Evolutionary conservation across 441 rosid species (phyloP).

Genomic region (Croton laevigatus): DNA sequence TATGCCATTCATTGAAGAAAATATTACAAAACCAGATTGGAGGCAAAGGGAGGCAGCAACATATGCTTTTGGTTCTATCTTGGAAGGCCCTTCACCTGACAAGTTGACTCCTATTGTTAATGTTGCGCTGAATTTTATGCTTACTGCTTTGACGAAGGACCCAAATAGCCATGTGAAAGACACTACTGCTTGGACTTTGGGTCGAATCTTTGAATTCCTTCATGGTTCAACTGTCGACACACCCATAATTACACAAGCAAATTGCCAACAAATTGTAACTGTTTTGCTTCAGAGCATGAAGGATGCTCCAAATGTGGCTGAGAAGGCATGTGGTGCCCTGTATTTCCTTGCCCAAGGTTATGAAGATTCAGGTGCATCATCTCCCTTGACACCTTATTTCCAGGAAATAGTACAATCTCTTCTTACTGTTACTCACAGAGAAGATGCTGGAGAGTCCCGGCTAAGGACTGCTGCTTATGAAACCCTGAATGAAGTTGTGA

Average conservation of each 20-base stretch:
- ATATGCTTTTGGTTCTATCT: slow-evolving; percentile 58
- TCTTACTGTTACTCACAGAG: slow-evolving; percentile 41
- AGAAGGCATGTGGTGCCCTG: slow-evolving; percentile 73
- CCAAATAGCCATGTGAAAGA: slow-evolving; percentile 73
- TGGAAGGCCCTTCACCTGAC: slow-evolving; percentile 57
- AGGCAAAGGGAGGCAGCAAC: slow-evolving; percentile 73
- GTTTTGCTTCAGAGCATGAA: slow-evolving; percentile 44
- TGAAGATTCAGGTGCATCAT: slow-evolving; percentile 39
- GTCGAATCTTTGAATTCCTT: slow-evolving; percentile 45
- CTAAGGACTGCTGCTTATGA: slow-evolving; percentile 48
- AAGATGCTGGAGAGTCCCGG: slow-evolving; percentile 41
- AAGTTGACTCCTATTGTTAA: slow-evolving; percentile 42
- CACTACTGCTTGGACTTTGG: slow-evolving; percentile 65
- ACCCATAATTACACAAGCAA: slow-evolving; percentile 40
- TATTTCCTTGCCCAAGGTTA: slow-evolving; percentile 62
- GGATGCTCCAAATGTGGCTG: slow-evolving; percentile 63
- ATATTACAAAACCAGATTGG: slow-evolving; percentile 55
- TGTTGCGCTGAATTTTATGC: slow-evolving; percentile 42
- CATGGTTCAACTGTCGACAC: slow-evolving; percentile 40
- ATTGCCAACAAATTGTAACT: slow-evolving; percentile 40
- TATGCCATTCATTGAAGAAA: slow-evolving; percentile 53
- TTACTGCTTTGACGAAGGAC: slow-evolving; percentile 53
- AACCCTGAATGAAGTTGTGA: slow-evolving; percentile 46
- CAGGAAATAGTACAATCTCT: slow-evolving; percentile 45
- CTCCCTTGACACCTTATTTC: slow-evolving; percentile 40